Evolutionary conservation across 192 early-diverging fungal species (phyloP), one percentile per base, ranked within the genome.

Genomic region (Gaertneriomyces sp.): DNA sequence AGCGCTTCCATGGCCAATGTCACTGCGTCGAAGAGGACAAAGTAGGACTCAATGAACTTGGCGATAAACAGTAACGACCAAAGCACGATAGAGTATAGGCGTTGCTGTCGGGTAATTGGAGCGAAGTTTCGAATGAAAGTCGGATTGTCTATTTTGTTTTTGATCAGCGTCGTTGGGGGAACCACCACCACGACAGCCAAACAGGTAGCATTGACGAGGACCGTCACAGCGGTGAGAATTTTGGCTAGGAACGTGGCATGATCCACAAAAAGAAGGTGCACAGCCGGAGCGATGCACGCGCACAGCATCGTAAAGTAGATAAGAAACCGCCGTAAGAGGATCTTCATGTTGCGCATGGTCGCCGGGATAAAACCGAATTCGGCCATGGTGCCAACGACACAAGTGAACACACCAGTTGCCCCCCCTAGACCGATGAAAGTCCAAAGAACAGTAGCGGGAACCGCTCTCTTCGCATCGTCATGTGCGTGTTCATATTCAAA

Each of bases 101-200:
- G 91, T 91, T 5, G 90, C 86, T 2, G 91, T 90, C 88, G 47
- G 12, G 16, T 41, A 33, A 61, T 47, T 1, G 20, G 20, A 14
- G 59, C 17, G 49, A 61, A 51, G 12, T 49, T 61, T n/a, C 20
- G 10, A 41, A 61, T 44, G 44, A 61, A 61, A 10, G n/a, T 41
- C 59, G 16, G 20, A 44, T 61, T 61, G 59, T 61, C n/a, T 0
- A 61, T 20, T 41, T 49, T 61, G 43, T n/a, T 42, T 14, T 46
- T 61, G 59, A 12, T 4, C 10, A 61, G 16, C 16, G n/a, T 14
- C 43, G 59, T 44, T 2, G 59, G 59, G n/a, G 59, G 59, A 2
- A 57, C 25, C n/a, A 57, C 16, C 55, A 38, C n/a, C 2, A 20
- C 16, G 2, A 44, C 59, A 47, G 41, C 41, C 14, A 61, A 17